A percentile compares a stretch with the other conserved stretches of the same genome.
Evolutionary conservation across 2,329 filamentous ascomycete species (phyloP).

Genomic region (Aureobasidium namibiae): DNA sequence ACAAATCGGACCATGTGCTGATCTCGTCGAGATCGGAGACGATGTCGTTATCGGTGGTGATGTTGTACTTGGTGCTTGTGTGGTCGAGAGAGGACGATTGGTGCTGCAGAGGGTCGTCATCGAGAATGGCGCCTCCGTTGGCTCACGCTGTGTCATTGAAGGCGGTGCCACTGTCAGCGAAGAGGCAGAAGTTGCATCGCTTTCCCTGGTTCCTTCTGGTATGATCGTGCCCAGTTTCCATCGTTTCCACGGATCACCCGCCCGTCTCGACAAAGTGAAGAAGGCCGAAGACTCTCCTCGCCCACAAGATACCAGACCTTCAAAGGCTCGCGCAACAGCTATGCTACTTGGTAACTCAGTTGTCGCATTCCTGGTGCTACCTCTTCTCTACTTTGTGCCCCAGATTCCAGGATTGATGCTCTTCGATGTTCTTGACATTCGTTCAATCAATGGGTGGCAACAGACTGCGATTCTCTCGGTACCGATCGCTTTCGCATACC

Average conservation of each 20-base stretch:
- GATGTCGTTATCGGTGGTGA: slow-evolving; percentile 1
- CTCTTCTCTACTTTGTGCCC: neutral
- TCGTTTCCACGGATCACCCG: neutral
- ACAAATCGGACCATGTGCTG: neutral
- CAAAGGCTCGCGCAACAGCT: neutral
- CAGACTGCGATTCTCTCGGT: neutral
- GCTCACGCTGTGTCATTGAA: neutral
- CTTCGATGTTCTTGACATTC: neutral
- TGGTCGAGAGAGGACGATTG: neutral
- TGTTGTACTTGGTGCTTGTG: neutral
- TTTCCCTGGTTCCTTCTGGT: neutral
- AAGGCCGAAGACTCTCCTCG: neutral
- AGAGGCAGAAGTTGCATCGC: neutral
- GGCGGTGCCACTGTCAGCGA: neutral
- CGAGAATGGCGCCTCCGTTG: neutral
- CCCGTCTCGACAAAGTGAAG: neutral
- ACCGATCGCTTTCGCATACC: neutral
- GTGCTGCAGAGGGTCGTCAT: neutral
- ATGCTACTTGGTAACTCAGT: neutral
- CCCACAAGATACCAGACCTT: neutral
- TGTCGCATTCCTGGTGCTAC: neutral
- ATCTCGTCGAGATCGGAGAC: neutral
- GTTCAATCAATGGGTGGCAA: neutral
- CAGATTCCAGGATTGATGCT: neutral
- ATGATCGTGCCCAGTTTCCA: neutral